Percentiles rank a stretch among this genome's conserved stretches.
phyloP scores from a whole-genome alignment of 805 yeast species.

The Candida ulmi region DNA sequence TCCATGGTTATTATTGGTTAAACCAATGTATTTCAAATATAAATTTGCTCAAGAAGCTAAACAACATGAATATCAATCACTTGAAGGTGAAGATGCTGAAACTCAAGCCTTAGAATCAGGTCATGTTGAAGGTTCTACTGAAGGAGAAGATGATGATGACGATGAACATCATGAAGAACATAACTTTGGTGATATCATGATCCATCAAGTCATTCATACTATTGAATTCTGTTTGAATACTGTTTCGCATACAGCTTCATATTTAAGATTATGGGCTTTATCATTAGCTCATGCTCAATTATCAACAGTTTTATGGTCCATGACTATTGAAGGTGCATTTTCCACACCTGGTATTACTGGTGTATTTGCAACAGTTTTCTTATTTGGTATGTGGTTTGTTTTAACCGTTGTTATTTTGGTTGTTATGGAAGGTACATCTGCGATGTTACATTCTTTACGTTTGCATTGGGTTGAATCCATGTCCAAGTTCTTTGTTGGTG shows the following conservation, averaged over 20 bases:
- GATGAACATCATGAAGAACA: conserved; percentile 45
- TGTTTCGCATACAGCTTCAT: conserved; percentile 97
- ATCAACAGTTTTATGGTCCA: conserved; percentile 90
- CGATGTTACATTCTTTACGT: conserved; percentile 96
- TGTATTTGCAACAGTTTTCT: conserved; percentile 64
- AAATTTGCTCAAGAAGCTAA: conserved; percentile 30
- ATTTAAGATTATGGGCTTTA: conserved; percentile 94
- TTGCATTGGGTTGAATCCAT: conserved; percentile 99
- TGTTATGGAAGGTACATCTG: conserved; percentile 97
- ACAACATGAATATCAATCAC: conserved; percentile 20
- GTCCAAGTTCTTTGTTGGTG: conserved; percentile 98
- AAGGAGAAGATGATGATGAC: conserved; percentile 35
- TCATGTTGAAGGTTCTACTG: conserved; percentile 41
- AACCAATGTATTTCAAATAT: conserved; percentile 70
- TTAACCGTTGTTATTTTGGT: conserved; percentile 89
- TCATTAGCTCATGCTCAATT: conserved; percentile 97
- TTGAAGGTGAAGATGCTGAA: conserved; percentile 39
- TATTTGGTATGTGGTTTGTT: conserved; percentile 93
- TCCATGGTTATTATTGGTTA: conserved; percentile 85
- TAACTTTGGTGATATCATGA: conserved; percentile 90
- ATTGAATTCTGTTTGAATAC: conserved; percentile 97
- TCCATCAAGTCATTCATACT: conserved; percentile 97
- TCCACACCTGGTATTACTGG: conserved; percentile 51
- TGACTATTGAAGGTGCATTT: conserved; percentile 86
- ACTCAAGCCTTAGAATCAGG: conserved; percentile 46